Conservation (phyloP, 163 green algal species). For the Prototheca cutis region DNA sequence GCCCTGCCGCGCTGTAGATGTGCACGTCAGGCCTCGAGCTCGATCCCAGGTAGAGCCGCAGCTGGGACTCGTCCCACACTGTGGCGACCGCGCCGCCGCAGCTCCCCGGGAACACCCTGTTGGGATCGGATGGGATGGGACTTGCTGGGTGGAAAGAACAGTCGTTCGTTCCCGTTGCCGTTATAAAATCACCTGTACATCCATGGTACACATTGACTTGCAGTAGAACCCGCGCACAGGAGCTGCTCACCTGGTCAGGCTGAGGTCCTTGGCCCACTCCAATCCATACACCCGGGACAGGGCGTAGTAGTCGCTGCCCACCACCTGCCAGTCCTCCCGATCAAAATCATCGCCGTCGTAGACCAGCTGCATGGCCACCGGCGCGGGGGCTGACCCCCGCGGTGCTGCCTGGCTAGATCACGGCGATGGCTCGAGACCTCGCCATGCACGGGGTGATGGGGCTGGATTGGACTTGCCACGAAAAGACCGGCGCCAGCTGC, state of each 20-base stretch:
- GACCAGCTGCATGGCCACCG: too few species aligned
- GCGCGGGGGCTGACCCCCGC: too few species aligned
- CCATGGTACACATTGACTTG: background rate
- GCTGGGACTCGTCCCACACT: constrained; percentile 66
- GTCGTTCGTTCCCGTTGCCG: too few species aligned
- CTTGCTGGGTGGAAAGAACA: too few species aligned
- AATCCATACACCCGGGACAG: constrained; percentile 14
- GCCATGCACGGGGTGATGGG: too few species aligned
- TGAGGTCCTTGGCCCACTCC: constrained; percentile 15
- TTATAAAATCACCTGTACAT: background rate
- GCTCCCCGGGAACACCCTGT: constrained; percentile 19
- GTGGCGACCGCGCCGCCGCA: constrained; percentile 71
- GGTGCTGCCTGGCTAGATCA: too few species aligned
- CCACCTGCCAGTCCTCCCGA: constrained; percentile 24
- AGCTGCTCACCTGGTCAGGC: constrained; percentile 15
- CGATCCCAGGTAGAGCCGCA: constrained; percentile 49
- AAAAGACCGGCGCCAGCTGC: too few species aligned
- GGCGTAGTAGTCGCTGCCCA: constrained; percentile 14
- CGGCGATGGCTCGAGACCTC: too few species aligned
- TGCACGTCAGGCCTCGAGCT: constrained; percentile 28
- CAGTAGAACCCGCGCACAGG: background rate
- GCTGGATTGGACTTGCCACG: too few species aligned
- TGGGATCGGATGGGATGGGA: background rate
- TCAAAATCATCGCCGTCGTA: too few species aligned
- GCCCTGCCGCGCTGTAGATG: constrained; percentile 48